Base-by-base conservation (phyloP, 2,329 filamentous ascomycete species). In the Colletotrichum lupini region DNA sequence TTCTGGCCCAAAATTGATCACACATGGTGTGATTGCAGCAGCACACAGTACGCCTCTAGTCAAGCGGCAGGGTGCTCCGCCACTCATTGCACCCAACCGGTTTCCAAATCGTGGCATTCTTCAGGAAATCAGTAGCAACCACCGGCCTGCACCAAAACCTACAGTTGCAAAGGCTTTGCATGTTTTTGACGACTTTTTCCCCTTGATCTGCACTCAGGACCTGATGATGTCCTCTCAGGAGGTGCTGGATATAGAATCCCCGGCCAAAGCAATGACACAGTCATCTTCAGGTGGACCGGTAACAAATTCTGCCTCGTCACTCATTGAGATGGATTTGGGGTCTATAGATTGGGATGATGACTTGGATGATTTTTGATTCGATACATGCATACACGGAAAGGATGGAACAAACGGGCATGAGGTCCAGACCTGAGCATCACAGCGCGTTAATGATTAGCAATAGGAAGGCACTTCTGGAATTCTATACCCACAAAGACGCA, bases 211-310 rank as follows among this genome's bases (percentile, higher is more conserved):
- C 1, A 86, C 85, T 0, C 87, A 87, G 72, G 87, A 88, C 74
- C 68, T 87, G 1, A 72, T 82, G 1, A 76, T 87, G 9, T 87
- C 86, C 1, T 85, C 86, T 4, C 85, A 88, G 72, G 86, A 88
- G 56, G 69, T 87, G n/a, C 78, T 78, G 52, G 86, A 87, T 24
- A 79, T 87, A 49, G 81, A 82, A 56, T 77, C 80, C 32, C 72
- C 79, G 1, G 67, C 77, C 7, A 72, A 73, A 22, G 16, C 49
- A 16, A 52, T 57, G 49, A 56, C 22, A 5, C 42, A 66, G 30
- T 57, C 46, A 19, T 73, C 67, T 14, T 73, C 67, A 5, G 67
- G 35, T n/a, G 60, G 11, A 8, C 30, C n/a, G n/a, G 24, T 9
- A 14, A 28, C 26, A 8, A 32, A 70, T 4, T 55, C 67, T 49